Base-by-base conservation (phyloP, 768 basidiomycete species). In the Macrolepiota dolichaula region DNA sequence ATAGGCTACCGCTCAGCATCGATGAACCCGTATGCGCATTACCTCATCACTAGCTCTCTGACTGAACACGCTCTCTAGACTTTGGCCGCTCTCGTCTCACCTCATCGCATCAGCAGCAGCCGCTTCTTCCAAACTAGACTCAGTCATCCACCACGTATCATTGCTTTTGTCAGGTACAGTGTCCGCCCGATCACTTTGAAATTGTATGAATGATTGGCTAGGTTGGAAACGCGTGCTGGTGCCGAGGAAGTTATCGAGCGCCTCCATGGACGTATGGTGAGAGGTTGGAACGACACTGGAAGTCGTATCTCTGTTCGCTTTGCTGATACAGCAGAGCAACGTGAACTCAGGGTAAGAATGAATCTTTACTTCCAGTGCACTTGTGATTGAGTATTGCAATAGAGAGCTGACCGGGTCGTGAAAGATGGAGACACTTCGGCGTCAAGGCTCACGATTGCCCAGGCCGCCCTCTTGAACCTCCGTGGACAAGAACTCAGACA, bases 71-170 rank as follows among this genome's bases (percentile, higher is more conserved):
- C 36, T 47, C n/a, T 49, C 9, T 59, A 89, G 83, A 87, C 86
- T 25, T 79, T 93, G 32, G 69, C 78, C 1, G 83, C 84, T 5
- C 79, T 93, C 40, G 82, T 92, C n/a, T 74, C 79, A 0, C 91
- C 91, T 1, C 79, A 90, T 71, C 74, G 79, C 52, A 91, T 93
- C 64, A 86, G 83, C 70, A 89, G 88, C 67, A 88, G 84, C 65
- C 80, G 91, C 17, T 89, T 91, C 71, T 93, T 93, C 71, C 88
- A 88, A 71, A 92, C 90, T 10, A 81, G 87, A 64, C 71, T 92
- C 24, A 90, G 88, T 62, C 83, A 85, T 59, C 90, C 90, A 0
- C 88, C 89, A 19, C 77, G 89, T 61, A 89, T 91, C 63, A 92
- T 92, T 58, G 91, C 89, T 0, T 92, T 92, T 66, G 89, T 92